Base-by-base conservation (phyloP, 2,329 filamentous ascomycete species). In the Colletotrichum graminicola region DNA sequence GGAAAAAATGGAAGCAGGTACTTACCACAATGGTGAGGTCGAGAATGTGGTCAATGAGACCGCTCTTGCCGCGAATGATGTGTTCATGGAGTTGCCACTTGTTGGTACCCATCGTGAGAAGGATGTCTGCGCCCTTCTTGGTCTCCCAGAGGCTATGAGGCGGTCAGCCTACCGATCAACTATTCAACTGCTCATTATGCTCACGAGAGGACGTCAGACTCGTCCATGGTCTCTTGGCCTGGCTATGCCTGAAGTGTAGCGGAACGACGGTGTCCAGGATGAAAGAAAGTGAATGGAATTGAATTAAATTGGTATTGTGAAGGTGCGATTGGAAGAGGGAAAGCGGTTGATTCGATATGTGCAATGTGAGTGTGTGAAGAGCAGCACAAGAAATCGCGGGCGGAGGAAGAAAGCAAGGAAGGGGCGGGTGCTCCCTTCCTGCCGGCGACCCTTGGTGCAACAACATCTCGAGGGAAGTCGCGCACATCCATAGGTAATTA, bases 81-180 rank as follows among this genome's bases (percentile, higher is more conserved):
- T 23, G 56, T n/a, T 62, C 67, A 18, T 70, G 67, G 7, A 70
- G 39, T 23, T 49, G 29, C 62, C 62, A 70, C 32, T 56, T 39
- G 32, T 47, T 55, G 0, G 5, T 3, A 26, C 62, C 67, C 62
- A 66, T 66, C 4, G 32, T 49, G 7, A 70, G 49, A 5, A 32
- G 34, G 21, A 62, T 49, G 7, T 70, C 47, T 0, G 63, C 23
- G 8, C 36, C 47, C 2, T 23, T 36, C 16, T 61, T 55, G 12
- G 55, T 55, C 47, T 66, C 62, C 62, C 62, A 70, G 2, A 61
- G 67, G 14, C 63, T 66, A n/a, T 7, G 3, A 18, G 2, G 41
- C 2, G 6, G 23, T 66, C 32, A 70, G 55, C 11, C 1, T 18
- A 29, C 2, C 32, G 6, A 18, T 2, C 21, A n/a, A 21, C 18